Evolutionary conservation across 768 basidiomycete genomes (phyloP).

Genomic region (Boletus speciosus): DNA sequence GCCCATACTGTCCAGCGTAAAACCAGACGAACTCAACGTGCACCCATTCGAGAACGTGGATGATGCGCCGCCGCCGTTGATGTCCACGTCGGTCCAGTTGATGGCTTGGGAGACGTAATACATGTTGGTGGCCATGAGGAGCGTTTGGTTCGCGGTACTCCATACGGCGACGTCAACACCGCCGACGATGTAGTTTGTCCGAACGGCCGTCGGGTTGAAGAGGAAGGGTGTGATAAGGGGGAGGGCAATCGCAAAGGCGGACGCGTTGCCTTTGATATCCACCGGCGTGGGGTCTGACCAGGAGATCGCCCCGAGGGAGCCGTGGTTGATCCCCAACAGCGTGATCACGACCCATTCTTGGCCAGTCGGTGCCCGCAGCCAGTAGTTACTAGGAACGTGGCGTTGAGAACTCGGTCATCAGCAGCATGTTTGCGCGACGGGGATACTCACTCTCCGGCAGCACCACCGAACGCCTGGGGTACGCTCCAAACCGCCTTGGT

Average conservation of each 20-base stretch:
- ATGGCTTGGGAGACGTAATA: conserved; percentile 39
- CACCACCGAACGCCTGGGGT: conserved; percentile 70
- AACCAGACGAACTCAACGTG: conserved; percentile 11
- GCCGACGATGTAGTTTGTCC: conserved; percentile 38
- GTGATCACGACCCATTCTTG: conserved; percentile 63
- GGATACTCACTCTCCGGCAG: conserved; percentile 28
- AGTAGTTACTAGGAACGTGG: conserved; percentile 38
- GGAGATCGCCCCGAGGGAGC: conserved; percentile 48
- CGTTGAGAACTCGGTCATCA: not conserved
- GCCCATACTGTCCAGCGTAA: conserved; percentile 15
- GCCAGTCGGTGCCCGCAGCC: conserved; percentile 63
- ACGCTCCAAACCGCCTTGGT: conserved; percentile 74
- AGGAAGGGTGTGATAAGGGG: conserved; percentile 48
- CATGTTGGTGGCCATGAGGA: conserved; percentile 51
- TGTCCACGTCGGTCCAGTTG: conserved; percentile 28
- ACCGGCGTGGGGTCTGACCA: conserved; percentile 53
- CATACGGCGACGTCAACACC: conserved; percentile 53
- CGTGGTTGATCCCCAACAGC: conserved; percentile 68
- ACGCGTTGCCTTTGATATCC: conserved; percentile 54
- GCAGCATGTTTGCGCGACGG: not conserved
- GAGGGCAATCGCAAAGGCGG: conserved; percentile 43
- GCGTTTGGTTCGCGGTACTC: conserved; percentile 41
- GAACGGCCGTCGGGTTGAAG: conserved; percentile 38
- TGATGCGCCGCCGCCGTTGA: conserved; percentile 1
- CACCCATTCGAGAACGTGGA: conserved; percentile 16